Evolutionary conservation across 441 rosid genomes (phyloP).

Genomic region (Pelargonium australe): DNA sequence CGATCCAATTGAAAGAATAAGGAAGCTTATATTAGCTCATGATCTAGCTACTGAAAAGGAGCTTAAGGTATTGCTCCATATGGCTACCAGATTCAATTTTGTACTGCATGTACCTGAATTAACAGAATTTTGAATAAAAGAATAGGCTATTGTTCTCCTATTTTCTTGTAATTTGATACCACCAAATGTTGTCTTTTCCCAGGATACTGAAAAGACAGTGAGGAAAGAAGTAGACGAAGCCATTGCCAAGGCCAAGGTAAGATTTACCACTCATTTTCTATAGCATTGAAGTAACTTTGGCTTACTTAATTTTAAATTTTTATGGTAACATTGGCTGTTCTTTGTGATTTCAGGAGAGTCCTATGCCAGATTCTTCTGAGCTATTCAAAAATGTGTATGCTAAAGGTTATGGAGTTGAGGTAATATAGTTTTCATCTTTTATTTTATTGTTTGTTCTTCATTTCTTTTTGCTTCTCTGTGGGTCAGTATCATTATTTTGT

Average conservation of each 20-base stretch:
- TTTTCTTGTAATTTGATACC: no score
- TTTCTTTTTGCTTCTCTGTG: neutral
- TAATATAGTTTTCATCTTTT: constrained; percentile 24
- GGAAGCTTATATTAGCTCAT: constrained; percentile 64
- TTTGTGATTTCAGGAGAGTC: constrained; percentile 61
- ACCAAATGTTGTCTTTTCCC: constrained; percentile 17
- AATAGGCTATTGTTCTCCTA: no score
- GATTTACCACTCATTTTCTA: neutral
- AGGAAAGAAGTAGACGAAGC: constrained; percentile 91
- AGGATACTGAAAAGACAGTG: constrained; percentile 90
- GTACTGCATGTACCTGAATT: neutral
- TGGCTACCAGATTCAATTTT: neutral
- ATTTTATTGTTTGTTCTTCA: neutral
- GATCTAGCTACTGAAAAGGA: constrained; percentile 93
- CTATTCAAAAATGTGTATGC: constrained; percentile 70
- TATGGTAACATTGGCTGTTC: constrained; percentile 3
- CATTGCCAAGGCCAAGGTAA: constrained; percentile 88
- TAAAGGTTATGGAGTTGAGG: constrained; percentile 75
- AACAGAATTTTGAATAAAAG: neutral
- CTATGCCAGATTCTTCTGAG: constrained; percentile 82
- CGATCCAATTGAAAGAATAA: constrained; percentile 82
- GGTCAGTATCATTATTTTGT: neutral
- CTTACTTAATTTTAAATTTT: no score
- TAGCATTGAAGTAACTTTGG: no score
- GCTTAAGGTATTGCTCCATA: constrained; percentile 52